Percentiles rank a stretch among this genome's conserved stretches.
These are phyloP conservation scores for Talaromyces proteolyticus DNA, from an alignment of 495 filamentous ascomycete species.

Conservation along the genomic window DNA sequence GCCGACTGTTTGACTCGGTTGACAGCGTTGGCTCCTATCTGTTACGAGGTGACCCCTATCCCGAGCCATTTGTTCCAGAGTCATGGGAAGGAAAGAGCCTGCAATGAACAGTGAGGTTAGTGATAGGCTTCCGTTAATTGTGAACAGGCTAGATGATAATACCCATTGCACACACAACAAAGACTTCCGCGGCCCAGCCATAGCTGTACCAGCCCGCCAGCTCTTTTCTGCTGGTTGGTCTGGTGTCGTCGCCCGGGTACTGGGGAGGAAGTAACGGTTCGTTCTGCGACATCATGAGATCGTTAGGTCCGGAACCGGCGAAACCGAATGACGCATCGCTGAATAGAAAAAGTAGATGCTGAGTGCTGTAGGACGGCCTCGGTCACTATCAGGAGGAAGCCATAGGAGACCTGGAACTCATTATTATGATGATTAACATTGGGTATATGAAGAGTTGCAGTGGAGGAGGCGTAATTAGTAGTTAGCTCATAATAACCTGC, in stretches of 20 bases:
- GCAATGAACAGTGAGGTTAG: constrained; percentile 4
- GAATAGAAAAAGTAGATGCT: neutral
- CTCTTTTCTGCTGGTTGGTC: constrained; percentile 81
- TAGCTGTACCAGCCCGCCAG: constrained; percentile 94
- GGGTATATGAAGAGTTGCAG: too few relatives aligned
- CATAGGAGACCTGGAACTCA: too few relatives aligned
- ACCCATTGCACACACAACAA: constrained; percentile 86
- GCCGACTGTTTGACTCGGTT: constrained; percentile 18
- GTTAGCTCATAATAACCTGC: too few relatives aligned
- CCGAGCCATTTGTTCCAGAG: constrained; percentile 86
- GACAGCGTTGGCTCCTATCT: constrained; percentile 69
- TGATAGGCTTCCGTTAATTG: neutral
- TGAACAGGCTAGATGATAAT: constrained; percentile 9
- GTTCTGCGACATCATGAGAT: constrained; percentile 15
- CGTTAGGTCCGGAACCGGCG: too few relatives aligned
- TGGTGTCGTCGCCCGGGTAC: constrained; percentile 81
- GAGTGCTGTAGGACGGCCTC: neutral
- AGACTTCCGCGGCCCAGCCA: constrained; percentile 96
- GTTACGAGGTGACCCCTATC: constrained; percentile 80
- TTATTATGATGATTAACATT: too few relatives aligned
- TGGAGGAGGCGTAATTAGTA: too few relatives aligned
- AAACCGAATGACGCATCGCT: too few relatives aligned
- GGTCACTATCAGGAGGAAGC: too few relatives aligned
- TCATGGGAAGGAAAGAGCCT: constrained; percentile 97
- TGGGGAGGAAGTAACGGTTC: constrained; percentile 22